Percentiles rank a stretch among this genome's conserved stretches.
These are phyloP conservation scores for Cotoneaster glaucophyllus DNA, from an alignment of 306 rosid species.

Conservation along the genomic window DNA sequence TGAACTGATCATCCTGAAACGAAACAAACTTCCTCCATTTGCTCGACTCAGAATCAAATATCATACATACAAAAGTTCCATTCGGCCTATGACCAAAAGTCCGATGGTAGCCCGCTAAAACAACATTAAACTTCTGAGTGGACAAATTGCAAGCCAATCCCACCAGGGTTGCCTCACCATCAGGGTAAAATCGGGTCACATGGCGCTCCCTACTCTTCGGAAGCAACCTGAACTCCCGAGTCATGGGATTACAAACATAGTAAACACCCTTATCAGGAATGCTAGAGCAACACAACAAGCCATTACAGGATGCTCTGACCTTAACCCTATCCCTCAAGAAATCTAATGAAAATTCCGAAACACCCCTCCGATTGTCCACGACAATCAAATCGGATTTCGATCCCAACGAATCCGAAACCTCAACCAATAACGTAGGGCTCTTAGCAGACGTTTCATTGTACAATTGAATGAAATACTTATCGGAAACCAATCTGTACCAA, in stretches of 20 bases:
- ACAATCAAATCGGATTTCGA: slow-evolving; percentile 60
- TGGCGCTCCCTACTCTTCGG: slow-evolving; percentile 81
- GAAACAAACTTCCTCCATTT: slow-evolving; percentile 79
- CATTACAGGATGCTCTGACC: slow-evolving; percentile 79
- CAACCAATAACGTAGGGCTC: slow-evolving; percentile 65
- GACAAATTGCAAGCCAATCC: slow-evolving; percentile 58
- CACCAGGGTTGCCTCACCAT: slow-evolving; percentile 71
- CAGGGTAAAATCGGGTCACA: slow-evolving; percentile 69
- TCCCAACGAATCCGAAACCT: slow-evolving; percentile 53
- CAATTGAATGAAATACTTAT: slow-evolving; percentile 54
- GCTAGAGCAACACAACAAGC: slow-evolving; percentile 81
- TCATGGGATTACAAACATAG: slow-evolving; percentile 76
- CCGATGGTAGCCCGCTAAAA: slow-evolving; percentile 59
- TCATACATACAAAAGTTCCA: slow-evolving; percentile 70
- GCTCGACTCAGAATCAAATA: slow-evolving; percentile 65
- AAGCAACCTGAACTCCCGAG: slow-evolving; percentile 66
- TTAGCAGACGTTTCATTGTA: slow-evolving; percentile 54
- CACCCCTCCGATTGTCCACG: slow-evolving; percentile 69
- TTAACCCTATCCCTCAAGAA: slow-evolving; percentile 72
- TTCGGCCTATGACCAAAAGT: slow-evolving; percentile 71
- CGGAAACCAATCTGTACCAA: slow-evolving; percentile 53
- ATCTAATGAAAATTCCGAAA: slow-evolving; percentile 52
- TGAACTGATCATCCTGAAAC: slow-evolving; percentile 58
- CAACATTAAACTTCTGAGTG: slow-evolving; percentile 51
- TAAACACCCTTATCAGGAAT: slow-evolving; percentile 77